Percentiles rank a stretch among this genome's conserved stretches.
Evolutionary conservation across 345 rosid genomes (phyloP).

Genomic region (Sonneratia alba): DNA sequence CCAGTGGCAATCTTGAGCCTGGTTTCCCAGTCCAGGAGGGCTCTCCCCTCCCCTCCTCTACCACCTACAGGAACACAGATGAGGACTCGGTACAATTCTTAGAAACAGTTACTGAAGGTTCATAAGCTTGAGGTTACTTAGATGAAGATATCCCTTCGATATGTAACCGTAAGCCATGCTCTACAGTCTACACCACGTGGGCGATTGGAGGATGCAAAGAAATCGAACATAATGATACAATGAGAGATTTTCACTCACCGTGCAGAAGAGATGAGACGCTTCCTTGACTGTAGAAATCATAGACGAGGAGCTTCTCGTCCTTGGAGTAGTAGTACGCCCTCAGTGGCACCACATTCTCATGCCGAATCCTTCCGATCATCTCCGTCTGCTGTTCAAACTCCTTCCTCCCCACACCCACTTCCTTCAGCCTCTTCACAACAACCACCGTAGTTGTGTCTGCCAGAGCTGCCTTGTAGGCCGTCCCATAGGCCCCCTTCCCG

Average conservation of each 20-base stretch:
- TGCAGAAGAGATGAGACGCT: slow-evolving; percentile 70
- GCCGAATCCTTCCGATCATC: slow-evolving; percentile 56
- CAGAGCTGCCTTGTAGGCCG: slow-evolving; percentile 75
- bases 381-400: slow-evolving; percentile 95
- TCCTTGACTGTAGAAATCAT: slow-evolving; percentile 57
- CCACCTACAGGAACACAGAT: slow-evolving; percentile 26
- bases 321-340: slow-evolving; percentile 83
- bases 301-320: slow-evolving; percentile 92
- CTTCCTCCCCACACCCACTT: slow-evolving; percentile 48
- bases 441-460: slow-evolving; percentile 77
- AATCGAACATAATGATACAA: too few relatives aligned
- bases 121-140: not conserved
- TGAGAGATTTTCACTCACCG: slow-evolving; percentile 26
- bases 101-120: not conserved
- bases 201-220: too few relatives aligned
- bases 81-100: not conserved
- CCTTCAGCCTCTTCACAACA: slow-evolving; percentile 90
- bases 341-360: slow-evolving; percentile 66
- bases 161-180: too few relatives aligned
- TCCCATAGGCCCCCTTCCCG: slow-evolving; percentile 88
- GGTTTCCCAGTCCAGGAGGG: slow-evolving; percentile 70
- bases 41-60: slow-evolving; percentile 38
- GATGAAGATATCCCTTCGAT: too few relatives aligned
- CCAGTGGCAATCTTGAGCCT: slow-evolving; percentile 65
- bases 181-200: too few relatives aligned